Conservation (phyloP, 1,139 yeast genomes). For the Protomyces arabidopsidicola region DNA sequence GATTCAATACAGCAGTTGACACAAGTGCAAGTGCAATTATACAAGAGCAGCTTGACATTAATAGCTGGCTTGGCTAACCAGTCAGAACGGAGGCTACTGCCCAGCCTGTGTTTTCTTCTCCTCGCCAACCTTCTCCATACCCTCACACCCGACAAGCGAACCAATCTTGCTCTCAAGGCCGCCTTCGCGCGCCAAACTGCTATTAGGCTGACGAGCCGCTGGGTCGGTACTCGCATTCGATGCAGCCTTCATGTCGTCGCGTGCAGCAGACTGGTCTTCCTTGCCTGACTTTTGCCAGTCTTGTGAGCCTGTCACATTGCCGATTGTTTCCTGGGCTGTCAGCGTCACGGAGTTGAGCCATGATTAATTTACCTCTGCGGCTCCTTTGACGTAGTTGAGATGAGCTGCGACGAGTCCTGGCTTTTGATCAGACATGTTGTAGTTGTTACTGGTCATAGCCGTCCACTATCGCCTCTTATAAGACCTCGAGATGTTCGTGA, state of each 20-base stretch:
- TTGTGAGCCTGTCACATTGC: conserved; percentile 23
- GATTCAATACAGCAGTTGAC: too few relatives aligned
- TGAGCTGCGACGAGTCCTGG: conserved; percentile 25
- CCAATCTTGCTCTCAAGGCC: conserved; percentile 24
- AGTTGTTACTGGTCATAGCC: too few relatives aligned
- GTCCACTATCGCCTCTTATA: too few relatives aligned
- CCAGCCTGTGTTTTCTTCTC: conserved; percentile 20
- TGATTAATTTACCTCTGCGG: conserved; percentile 5
- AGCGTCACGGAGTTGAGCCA: background rate
- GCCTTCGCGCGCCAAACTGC: conserved; percentile 14
- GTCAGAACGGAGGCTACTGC: background rate
- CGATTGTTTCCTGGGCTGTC: conserved; percentile 18
- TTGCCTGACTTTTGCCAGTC: conserved; percentile 20
- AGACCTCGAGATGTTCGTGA: too few relatives aligned
- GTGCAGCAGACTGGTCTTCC: conserved; percentile 9
- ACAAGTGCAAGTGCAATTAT: too few relatives aligned
- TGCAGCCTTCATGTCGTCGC: conserved; percentile 21
- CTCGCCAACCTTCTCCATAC: conserved; percentile 24
- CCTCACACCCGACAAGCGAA: conserved; percentile 22
- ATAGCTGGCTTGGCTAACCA: too few relatives aligned
- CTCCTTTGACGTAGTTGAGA: conserved; percentile 19
- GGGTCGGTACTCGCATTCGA: conserved; percentile 8
- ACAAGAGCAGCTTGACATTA: too few relatives aligned
- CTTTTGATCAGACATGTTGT: conserved; percentile 2
- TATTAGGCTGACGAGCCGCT: conserved; percentile 6